Evolutionary conservation across 805 yeast genomes (phyloP), one percentile per base, ranked within the genome.

Genomic region (Starmerella gropengiesseri): DNA sequence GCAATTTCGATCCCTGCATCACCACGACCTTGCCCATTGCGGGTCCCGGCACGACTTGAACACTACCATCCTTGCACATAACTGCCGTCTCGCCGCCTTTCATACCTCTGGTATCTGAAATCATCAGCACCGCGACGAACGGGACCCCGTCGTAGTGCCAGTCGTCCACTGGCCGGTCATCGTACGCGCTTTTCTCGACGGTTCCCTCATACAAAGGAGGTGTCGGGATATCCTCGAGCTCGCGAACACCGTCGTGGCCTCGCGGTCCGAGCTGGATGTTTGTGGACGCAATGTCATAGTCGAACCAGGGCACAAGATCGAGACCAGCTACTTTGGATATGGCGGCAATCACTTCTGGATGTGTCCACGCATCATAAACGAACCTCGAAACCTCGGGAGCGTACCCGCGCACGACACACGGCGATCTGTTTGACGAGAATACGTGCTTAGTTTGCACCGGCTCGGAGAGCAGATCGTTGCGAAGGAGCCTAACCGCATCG

Each of bases 71-170:
- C 2, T 70, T 70, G 61, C 60, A 63, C 46, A 65, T 59, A 29
- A 69, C 57, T 7, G 62, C 62, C 1, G 74, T 69, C 55, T 74
- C 80, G 37, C 80, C 80, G 22, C 80, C 80, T 55, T 70, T 61
- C 79, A 75, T 74, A 33, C 64, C 59, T 2, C 68, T 49, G 7
- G 81, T 75, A 53, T 75, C 79, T 25, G 75, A 69, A 34, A 75
- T 55, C 81, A 75, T 75, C 46, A 75, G 63, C 13, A 75, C 81
- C 58, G 79, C 75, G 16, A 75, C 80, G 55, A 73, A 74, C 13
- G 79, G 80, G 44, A 73, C 74, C 13, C 76, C 68, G 55, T 75
- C 81, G 41, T 63, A 57, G 61, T 75, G 81, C 81, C 81, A 75
- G 23, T 74, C 73, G 27, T 74, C 77, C 33, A 74, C 66, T 18